Percentiles rank a stretch among this genome's conserved stretches.
These are phyloP conservation scores for Salmacisia buchloeana DNA, from an alignment of 1,284 basidiomycete species.

Conservation along the genomic window DNA sequence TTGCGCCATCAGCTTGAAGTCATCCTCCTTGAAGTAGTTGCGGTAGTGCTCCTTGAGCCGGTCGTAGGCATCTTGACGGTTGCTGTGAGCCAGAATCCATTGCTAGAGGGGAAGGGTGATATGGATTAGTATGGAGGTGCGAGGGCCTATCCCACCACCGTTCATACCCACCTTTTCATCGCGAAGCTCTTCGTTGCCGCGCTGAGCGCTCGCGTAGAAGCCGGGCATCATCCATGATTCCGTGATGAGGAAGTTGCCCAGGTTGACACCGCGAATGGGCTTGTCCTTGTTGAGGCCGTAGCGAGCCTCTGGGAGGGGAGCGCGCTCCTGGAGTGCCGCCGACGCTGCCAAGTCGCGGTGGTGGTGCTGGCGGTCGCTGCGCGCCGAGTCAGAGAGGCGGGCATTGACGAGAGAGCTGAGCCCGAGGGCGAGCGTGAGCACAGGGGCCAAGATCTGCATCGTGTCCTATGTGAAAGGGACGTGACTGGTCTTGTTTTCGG, in stretches of 20 bases:
- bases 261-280: slow-evolving; percentile 18
- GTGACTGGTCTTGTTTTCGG: too few species aligned
- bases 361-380: too few species aligned
- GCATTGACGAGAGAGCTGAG: too few species aligned
- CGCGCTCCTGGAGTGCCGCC: too few species aligned
- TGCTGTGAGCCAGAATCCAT: not conserved
- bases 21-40: slow-evolving; percentile 50
- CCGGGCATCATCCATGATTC: slow-evolving; percentile 10
- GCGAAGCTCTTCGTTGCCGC: not conserved
- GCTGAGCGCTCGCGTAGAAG: not conserved
- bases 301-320: not conserved
- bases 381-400: too few species aligned
- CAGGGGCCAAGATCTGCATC: too few species aligned
- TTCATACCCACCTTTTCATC: not conserved
- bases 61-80: slow-evolving; percentile 10
- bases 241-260: slow-evolving; percentile 17
- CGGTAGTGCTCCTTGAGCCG: slow-evolving; percentile 41
- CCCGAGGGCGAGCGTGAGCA: too few species aligned
- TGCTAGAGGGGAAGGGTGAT: not conserved
- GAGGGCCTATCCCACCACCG: too few species aligned
- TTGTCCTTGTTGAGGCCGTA: not conserved
- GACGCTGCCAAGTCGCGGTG: too few species aligned
- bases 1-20: slow-evolving; percentile 49
- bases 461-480: too few species aligned
- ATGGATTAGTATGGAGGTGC: not conserved